Percentiles rank a stretch among this genome's conserved stretches.
These are phyloP conservation scores for Teunomyces pallodes DNA, from an alignment of 805 yeast genomes.

Conservation along the genomic window DNA sequence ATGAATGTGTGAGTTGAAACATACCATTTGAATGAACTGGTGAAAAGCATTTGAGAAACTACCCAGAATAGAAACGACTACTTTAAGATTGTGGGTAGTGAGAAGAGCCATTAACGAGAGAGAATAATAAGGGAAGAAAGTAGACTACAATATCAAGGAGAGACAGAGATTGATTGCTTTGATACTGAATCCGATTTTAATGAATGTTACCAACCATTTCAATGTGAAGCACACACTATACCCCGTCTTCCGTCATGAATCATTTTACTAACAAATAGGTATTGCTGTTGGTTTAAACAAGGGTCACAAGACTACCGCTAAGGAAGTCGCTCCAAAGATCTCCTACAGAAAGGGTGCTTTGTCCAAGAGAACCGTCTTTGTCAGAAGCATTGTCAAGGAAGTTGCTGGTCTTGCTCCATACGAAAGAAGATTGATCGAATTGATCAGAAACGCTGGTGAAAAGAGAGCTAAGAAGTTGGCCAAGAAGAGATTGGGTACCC, in stretches of 20 bases:
- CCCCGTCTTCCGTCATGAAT: too few relatives aligned
- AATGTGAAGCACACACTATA: too few relatives aligned
- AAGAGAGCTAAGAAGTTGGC: constrained; percentile 99
- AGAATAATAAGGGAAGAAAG: too few relatives aligned
- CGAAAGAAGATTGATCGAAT: constrained; percentile 99
- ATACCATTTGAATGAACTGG: neutral
- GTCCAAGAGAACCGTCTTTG: constrained; percentile 94
- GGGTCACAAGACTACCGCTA: constrained; percentile 96
- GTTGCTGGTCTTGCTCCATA: constrained; percentile 99
- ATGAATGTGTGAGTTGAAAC: constrained; percentile 1
- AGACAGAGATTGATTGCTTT: too few relatives aligned
- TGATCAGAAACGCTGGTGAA: constrained; percentile 99
- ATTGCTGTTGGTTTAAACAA: constrained; percentile 99
- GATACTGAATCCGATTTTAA: too few relatives aligned
- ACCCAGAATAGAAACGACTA: neutral
- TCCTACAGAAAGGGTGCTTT: constrained; percentile 96
- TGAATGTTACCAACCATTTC: too few relatives aligned
- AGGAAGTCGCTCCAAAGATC: constrained; percentile 63
- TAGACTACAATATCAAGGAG: too few relatives aligned
- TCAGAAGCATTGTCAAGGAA: constrained; percentile 92
- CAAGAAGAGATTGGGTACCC: constrained; percentile 99
- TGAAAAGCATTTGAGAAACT: neutral
- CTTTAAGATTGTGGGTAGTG: neutral
- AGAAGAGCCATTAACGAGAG: too few relatives aligned
- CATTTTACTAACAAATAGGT: constrained; percentile 43